Evolutionary conservation across 805 yeast genomes (phyloP).

Genomic region (Saccharomycopsis babjevae): DNA sequence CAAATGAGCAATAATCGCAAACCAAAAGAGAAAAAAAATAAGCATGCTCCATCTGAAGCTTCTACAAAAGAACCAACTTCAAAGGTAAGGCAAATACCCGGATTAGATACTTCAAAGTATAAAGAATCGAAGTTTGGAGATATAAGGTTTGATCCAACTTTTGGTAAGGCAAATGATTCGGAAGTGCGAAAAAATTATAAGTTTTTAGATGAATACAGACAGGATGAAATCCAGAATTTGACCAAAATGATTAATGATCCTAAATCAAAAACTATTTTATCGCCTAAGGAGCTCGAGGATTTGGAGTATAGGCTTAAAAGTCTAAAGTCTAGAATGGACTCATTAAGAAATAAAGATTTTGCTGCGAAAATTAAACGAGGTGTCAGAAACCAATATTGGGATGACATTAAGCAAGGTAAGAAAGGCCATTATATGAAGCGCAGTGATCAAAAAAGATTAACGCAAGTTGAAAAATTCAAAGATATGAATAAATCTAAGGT

Average conservation of each 20-base stretch:
- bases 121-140: constrained; percentile 49
- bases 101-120: constrained; percentile 27
- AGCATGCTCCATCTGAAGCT: constrained; percentile 63
- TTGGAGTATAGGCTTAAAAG: constrained; percentile 51
- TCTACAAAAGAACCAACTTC: constrained; percentile 68
- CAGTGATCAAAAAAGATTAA: constrained; percentile 60
- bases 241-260: constrained; percentile 43
- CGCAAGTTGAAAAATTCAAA: constrained; percentile 71
- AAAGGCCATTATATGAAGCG: constrained; percentile 51
- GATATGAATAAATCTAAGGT: constrained; percentile 61
- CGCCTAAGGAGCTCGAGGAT: constrained; percentile 38
- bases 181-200: constrained; percentile 67
- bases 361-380: constrained; percentile 55
- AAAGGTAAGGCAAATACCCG: constrained; percentile 28
- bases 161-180: constrained; percentile 73
- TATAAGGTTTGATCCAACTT: constrained; percentile 83
- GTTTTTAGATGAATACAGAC: constrained; percentile 79
- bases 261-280: constrained; percentile 32
- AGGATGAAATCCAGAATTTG: constrained; percentile 57
- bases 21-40: constrained; percentile 3
- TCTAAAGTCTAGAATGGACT: constrained; percentile 54
- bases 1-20: background rate
- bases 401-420: constrained; percentile 42
- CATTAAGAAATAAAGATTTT: constrained; percentile 63
- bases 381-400: constrained; percentile 41